A percentile compares a stretch with the other conserved stretches of the same genome.
These are phyloP conservation scores for Tirmania nivea DNA, from an alignment of 495 filamentous ascomycete genomes.

Conservation along the genomic window DNA sequence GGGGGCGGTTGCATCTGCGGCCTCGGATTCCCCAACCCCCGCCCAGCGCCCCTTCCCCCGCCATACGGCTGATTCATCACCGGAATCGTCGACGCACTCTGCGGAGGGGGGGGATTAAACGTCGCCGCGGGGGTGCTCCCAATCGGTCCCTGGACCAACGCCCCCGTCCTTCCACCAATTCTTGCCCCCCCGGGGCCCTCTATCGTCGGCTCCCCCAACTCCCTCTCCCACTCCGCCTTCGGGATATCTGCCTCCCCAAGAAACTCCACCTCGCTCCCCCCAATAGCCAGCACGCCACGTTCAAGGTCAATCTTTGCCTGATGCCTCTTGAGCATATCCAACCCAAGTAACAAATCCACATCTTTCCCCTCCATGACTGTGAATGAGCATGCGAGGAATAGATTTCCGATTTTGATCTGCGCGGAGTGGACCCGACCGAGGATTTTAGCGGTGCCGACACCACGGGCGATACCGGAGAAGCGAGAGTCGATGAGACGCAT, in stretches of 20 bases:
- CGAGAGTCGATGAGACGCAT: conserved; percentile 90
- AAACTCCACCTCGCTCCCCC: conserved; percentile 70
- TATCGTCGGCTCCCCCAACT: conserved; percentile 52
- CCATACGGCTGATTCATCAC: not conserved
- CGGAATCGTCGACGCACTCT: conserved; percentile 2
- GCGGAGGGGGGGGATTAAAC: conserved; percentile 18
- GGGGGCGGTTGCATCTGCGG: conserved; percentile 7
- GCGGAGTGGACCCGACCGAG: conserved; percentile 87
- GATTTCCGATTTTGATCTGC: conserved; percentile 72
- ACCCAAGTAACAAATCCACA: conserved; percentile 79
- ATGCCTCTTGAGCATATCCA: conserved; percentile 91
- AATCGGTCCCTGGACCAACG: conserved; percentile 41
- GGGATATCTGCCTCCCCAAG: conserved; percentile 86
- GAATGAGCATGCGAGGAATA: conserved; percentile 81
- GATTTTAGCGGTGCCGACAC: conserved; percentile 84
- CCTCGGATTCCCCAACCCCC: conserved; percentile 9
- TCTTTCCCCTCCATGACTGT: conserved; percentile 99
- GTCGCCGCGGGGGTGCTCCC: conserved; percentile 21
- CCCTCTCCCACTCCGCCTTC: conserved; percentile 45
- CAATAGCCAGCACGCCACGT: conserved; percentile 60
- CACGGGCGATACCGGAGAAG: conserved; percentile 74
- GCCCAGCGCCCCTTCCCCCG: not conserved
- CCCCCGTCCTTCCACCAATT: conserved; percentile 66
- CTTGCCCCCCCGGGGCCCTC: conserved; percentile 66
- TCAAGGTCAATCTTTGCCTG: conserved; percentile 79